Percentiles rank a stretch among this genome's conserved stretches.
phyloP scores from a whole-genome alignment of 164 flowering plant genomes.

The Buxus sempervirens region DNA sequence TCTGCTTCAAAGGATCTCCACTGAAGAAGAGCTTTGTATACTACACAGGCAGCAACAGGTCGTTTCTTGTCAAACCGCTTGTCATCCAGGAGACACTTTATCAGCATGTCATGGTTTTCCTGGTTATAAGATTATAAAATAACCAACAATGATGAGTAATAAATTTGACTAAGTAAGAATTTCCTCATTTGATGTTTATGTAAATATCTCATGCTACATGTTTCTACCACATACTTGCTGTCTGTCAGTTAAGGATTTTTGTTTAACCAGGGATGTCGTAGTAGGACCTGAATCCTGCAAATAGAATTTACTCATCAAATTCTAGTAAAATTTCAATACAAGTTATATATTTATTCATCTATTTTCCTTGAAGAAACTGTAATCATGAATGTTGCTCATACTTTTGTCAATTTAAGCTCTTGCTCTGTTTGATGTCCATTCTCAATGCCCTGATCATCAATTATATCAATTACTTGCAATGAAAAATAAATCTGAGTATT shows the following conservation, averaged over 20 bases:
- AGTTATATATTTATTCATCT: not conserved
- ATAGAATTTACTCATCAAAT: conserved; percentile 7
- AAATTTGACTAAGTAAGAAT: not conserved
- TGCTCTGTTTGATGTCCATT: conserved; percentile 44
- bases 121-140: conserved; percentile 20
- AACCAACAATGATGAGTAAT: not conserved
- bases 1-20: conserved; percentile 91
- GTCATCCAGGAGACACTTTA: conserved; percentile 70
- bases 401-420: conserved; percentile 34
- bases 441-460: conserved; percentile 33
- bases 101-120: conserved; percentile 70
- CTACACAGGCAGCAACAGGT: conserved; percentile 61
- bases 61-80: conserved; percentile 52
- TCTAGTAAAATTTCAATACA: not conserved
- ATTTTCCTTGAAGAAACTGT: not conserved
- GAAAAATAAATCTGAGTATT: not conserved
- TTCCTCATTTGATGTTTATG: not conserved
- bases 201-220: not conserved
- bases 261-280: conserved; percentile 41
- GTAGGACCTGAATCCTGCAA: conserved; percentile 41
- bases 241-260: conserved; percentile 69
- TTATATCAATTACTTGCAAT: conserved; percentile 10
- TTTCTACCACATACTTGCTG: conserved; percentile 50
- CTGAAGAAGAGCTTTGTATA: conserved; percentile 67
- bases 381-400: conserved; percentile 16